Percentiles rank a stretch among this genome's conserved stretches.
phyloP scores from a whole-genome alignment of 805 yeast species.

The Candida ponderosae region DNA sequence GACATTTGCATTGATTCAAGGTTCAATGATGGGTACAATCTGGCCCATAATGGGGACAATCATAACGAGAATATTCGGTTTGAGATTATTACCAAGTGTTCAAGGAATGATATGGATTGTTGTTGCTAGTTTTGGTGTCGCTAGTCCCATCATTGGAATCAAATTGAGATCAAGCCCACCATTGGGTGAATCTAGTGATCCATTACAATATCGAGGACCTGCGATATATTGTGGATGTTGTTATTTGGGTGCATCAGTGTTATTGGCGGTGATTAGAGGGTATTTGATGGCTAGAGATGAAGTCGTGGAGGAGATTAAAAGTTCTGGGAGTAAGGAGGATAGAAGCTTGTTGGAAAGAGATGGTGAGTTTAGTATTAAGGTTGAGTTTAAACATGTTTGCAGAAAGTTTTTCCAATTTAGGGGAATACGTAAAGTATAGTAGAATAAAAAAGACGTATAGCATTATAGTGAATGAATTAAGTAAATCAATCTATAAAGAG shows the following conservation, averaged over 20 bases:
- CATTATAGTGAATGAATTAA: too few species aligned
- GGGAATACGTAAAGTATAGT: too few species aligned
- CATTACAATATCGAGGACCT: constrained; percentile 43
- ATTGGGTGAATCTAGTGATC: constrained; percentile 25
- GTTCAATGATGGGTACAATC: constrained; percentile 53
- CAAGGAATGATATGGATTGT: constrained; percentile 47
- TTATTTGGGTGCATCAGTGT: constrained; percentile 37
- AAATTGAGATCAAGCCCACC: constrained; percentile 28
- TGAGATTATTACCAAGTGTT: constrained; percentile 40
- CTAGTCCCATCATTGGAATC: constrained; percentile 55
- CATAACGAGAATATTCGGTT: constrained; percentile 44
- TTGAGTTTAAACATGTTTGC: too few species aligned
- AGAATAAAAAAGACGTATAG: too few species aligned
- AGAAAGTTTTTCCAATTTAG: too few species aligned
- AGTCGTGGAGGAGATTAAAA: constrained; percentile 16
- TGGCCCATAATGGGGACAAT: constrained; percentile 50
- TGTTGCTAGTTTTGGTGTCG: constrained; percentile 42
- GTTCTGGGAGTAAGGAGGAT: constrained; percentile 22
- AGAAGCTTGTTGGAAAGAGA: constrained; percentile 11
- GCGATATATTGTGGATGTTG: constrained; percentile 53
- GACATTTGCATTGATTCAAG: constrained; percentile 43
- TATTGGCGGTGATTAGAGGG: constrained; percentile 41
- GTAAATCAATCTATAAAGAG: too few species aligned
- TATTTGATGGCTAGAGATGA: constrained; percentile 46
- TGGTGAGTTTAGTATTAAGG: constrained; percentile 14